Evolutionary conservation across 768 basidiomycete genomes (phyloP), one percentile per base, ranked within the genome.

Genomic region (Leccinum subgranulosum): DNA sequence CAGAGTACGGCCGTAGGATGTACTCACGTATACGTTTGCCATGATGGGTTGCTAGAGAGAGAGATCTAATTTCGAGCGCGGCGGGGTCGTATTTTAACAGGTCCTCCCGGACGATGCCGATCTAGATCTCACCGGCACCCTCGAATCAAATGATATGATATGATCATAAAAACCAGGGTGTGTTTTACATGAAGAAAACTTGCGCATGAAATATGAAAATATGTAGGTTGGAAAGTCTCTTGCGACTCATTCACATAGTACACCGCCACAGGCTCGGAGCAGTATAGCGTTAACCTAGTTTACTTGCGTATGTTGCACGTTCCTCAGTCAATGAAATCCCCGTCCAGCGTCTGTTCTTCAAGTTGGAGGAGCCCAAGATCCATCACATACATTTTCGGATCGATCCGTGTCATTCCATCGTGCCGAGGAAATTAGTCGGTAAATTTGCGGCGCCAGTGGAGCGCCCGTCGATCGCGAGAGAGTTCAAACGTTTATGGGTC

Each of bases 1-100:
- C 52, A 31, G 19, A 15, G 14, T 28, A 28, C 27, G 41, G 19
- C 11, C 19, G 6, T 43, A 21, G 19, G 41, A 3, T 49, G 1
- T 2, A 25, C 65, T 47, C 29, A 65, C 65, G 33, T 34, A 66
- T 23, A 66, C 66, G 66, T 67, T 51, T 15, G 66, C 34, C 65
- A 66, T 67, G 65, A 28, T 67, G 55, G 62, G 36, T 49, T 10
- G 46, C 33, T 46, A 48, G 53, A 53, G 49, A 54, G 43, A 17
- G 36, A n/a, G 7, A 19, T 33, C 11, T 43, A 6, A 56, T 56
- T 27, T 33, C 15, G 6, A 41, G 6, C 46, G 6, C 53, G 43
- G 17, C 29, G 31, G 2, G 14, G 29, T 12, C 54, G 31, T 57
- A 56, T 60, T 57, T 57, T 56, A 57, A 36, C 54, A 36, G 33